Base-by-base conservation (phyloP, 2,329 filamentous ascomycete genomes). In the Pochonia chlamydosporia region DNA sequence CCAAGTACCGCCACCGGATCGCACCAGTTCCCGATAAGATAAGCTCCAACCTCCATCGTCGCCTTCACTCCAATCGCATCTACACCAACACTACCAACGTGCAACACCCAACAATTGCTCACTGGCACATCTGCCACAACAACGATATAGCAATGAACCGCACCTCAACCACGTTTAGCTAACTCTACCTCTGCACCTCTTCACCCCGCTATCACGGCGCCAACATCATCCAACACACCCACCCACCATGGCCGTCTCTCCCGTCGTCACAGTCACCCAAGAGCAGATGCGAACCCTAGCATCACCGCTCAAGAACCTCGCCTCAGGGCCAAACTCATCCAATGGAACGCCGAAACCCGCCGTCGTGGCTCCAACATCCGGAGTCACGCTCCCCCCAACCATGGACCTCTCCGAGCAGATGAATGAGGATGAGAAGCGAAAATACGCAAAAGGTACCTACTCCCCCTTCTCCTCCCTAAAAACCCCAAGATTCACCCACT, bases 371-470 rank as follows among this genome's bases (percentile, higher is more conserved):
- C 56, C 59, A 3, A 52, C 63, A 14, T 57, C 59, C 14, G 20
- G 43, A 10, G 57, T 59, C 7, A 59, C 63, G 20, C 55, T 62
- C 10, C 65, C 67, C 8, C 56, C 68, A 11, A 71, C 67, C 14
- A 68, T 81, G 48, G 81, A 85, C 59, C 65, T 83, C n/a, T 76
- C 87, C n/a, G 87, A 92, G 67, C 84, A 89, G 63, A 76, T 91
- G 64, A 92, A 92, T 62, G 83, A 88, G 49, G 81, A 86, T 43
- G 86, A 89, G 60, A 89, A 90, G 66, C 78, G 80, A 56, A 95
- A 93, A 74, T 99, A 96, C 65, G 80, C 93, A 55, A 95, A 95
- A 73, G 89, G 87, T 85, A 63, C 26, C 63, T 9, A 6, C 21
- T 6, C 10, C 9, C 30, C 3, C 13, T 5, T 4, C 9, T 35